Evolutionary conservation across 192 early-diverging fungal genomes (phyloP).

Genomic region (Funneliformis geosporum): DNA sequence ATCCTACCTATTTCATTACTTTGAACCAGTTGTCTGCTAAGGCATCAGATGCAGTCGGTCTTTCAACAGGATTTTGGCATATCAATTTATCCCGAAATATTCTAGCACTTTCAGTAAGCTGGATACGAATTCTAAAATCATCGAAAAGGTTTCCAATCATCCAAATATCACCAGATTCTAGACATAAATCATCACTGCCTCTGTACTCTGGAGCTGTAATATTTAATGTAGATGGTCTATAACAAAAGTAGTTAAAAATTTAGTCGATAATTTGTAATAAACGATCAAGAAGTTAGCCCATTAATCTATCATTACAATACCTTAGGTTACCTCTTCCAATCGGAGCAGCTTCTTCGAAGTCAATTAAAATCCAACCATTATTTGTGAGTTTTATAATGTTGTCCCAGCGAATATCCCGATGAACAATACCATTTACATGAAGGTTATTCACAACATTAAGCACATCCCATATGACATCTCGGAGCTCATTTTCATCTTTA

Average conservation of each 20-base stretch:
- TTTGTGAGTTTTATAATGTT: not conserved
- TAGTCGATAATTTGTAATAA: no score
- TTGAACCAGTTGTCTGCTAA: not conserved
- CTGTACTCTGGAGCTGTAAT: not conserved
- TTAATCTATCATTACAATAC: no score
- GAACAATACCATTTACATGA: not conserved
- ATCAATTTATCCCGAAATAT: not conserved
- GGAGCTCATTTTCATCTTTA: not conserved
- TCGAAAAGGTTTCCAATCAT: slow-evolving; percentile 12
- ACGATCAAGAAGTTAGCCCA: no score
- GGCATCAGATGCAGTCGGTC: not conserved
- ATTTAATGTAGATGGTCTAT: not conserved
- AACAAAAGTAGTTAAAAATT: no score
- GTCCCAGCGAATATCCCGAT: not conserved
- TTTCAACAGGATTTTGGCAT: not conserved
- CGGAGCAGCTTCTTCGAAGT: not conserved
- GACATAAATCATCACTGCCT: not conserved
- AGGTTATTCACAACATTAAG: not conserved
- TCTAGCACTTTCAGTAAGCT: not conserved
- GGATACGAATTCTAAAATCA: not conserved
- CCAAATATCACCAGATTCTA: not conserved
- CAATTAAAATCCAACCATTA: not conserved
- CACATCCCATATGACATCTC: not conserved
- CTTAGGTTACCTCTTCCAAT: not conserved
- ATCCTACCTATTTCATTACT: not conserved